Evolutionary conservation across 1,284 basidiomycete genomes (phyloP), one percentile per base, ranked within the genome.

Genomic region (Meira nashicola): DNA sequence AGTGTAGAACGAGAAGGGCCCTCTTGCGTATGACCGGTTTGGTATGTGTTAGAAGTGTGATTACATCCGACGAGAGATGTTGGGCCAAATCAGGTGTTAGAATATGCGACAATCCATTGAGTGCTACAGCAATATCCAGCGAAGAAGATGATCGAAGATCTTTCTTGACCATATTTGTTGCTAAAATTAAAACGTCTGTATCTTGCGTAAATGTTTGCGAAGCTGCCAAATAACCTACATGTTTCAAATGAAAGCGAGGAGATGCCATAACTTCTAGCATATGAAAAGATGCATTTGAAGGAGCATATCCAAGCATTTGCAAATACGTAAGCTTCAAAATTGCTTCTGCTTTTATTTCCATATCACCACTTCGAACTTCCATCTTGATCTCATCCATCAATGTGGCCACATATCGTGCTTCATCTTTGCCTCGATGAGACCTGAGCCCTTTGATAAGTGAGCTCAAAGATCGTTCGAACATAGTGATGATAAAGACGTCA

Each of bases 211-310:
- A 98, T 0, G 92, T 93, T 79, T 95, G 90, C 0, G 86, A 83
- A 0, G 95, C 93, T 0, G 90, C 95, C 14, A 98, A 86, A 80
- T 99, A 98, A 14, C 95, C 95, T 47, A 97, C 88, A 43, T 87
- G 87, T 83, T 99, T 99, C 68, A 95, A 83, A 80, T 97, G 92
- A 70, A 88, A 87, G 71, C 87, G 87, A 1, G 89, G 82, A 1
- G 90, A 92, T 33, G 92, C 93, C 95, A 98, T 98, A 73, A 94
- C 90, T 76, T 99, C 95, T 12, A 98, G 87, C 59, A 99, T 89
- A 79, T 95, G 87, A 80, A 59, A 81, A 76, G 39, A 81, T 70
- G 82, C 81, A 39, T 80, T 76, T 7, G 80, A 73, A 21, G 58
- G 15, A 2, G 81, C 80, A 61, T 82, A 82, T 44, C 91, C 91